Conservation (phyloP, 83 land plant genomes). For the Picea mariana region DNA sequence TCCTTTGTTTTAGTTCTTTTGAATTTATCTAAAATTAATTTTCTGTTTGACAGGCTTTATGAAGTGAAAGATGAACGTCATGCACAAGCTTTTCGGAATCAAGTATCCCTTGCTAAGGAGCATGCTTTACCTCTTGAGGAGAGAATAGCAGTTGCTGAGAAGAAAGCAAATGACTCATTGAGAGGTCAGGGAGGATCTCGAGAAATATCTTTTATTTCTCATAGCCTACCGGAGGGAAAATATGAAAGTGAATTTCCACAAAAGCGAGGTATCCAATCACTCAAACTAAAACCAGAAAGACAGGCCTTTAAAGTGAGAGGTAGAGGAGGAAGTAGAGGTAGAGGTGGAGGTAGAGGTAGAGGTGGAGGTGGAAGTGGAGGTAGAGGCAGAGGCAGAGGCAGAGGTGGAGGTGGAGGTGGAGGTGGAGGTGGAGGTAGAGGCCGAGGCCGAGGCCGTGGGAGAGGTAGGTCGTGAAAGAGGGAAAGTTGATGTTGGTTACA, state of each 20-base stretch:
- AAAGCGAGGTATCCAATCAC: constrained; percentile 77
- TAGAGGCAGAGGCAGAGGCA: too few species aligned
- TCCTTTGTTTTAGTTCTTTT: not conserved
- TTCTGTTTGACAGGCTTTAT: constrained; percentile 59
- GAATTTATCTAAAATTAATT: not conserved
- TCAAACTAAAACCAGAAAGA: constrained; percentile 59
- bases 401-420: too few species aligned
- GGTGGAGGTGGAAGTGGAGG: too few species aligned
- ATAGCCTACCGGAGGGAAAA: constrained; percentile 44
- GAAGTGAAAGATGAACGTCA: constrained; percentile 94
- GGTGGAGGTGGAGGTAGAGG: too few species aligned
- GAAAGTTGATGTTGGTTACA: too few species aligned
- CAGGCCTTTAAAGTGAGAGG: constrained; percentile 30
- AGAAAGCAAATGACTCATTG: constrained; percentile 22
- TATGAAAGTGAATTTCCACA: constrained; percentile 42
- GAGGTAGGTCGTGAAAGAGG: too few species aligned
- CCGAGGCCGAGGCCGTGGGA: too few species aligned
- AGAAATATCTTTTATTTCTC: constrained; percentile 68
- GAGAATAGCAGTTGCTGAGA: constrained; percentile 44
- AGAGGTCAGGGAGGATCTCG: constrained; percentile 90
- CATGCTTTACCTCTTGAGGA: constrained; percentile 81
- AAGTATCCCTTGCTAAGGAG: constrained; percentile 69
- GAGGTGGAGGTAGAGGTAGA: too few species aligned
- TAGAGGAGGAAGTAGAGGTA: not conserved
- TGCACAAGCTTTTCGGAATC: constrained; percentile 86